These are phyloP conservation scores for Backusella liffmaniae DNA, from an alignment of 192 early-diverging fungal genomes.

Conservation along the genomic window DNA sequence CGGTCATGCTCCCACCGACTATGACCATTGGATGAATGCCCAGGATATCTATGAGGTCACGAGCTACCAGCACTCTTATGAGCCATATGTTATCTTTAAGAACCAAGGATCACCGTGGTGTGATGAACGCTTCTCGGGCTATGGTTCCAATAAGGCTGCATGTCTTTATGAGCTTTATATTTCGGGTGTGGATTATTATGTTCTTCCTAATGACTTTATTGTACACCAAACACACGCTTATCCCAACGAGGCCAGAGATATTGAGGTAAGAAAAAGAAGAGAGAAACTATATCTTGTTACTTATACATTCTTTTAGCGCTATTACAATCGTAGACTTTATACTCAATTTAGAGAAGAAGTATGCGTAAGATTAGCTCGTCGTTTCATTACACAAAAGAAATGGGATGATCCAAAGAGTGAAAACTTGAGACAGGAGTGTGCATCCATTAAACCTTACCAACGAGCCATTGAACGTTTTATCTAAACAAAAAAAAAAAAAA, in stretches of 20 bases:
- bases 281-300: too few relatives aligned
- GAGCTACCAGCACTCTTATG: constrained; percentile 49
- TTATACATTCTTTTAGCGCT: constrained; percentile 21
- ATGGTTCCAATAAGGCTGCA: constrained; percentile 58
- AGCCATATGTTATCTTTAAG: constrained; percentile 57
- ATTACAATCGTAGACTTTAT: constrained; percentile 49
- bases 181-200: constrained; percentile 54
- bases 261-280: constrained; percentile 19
- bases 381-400: constrained; percentile 41
- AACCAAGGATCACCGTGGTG: constrained; percentile 51
- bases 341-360: constrained; percentile 49
- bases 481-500: not conserved
- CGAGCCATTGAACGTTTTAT: constrained; percentile 10
- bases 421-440: constrained; percentile 43
- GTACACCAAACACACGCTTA: constrained; percentile 58
- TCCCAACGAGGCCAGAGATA: constrained; percentile 43
- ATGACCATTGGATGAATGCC: constrained; percentile 40
- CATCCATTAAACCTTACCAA: constrained; percentile 13
- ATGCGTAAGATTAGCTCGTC: constrained; percentile 46
- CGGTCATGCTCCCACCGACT: constrained; percentile 56
- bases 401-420: constrained; percentile 30
- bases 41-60: constrained; percentile 48
- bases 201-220: constrained; percentile 52
- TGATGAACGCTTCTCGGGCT: constrained; percentile 61
- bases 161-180: constrained; percentile 55